Evolutionary conservation across 2,329 filamentous ascomycete species (phyloP).

Genomic region (Venturia pyrina): DNA sequence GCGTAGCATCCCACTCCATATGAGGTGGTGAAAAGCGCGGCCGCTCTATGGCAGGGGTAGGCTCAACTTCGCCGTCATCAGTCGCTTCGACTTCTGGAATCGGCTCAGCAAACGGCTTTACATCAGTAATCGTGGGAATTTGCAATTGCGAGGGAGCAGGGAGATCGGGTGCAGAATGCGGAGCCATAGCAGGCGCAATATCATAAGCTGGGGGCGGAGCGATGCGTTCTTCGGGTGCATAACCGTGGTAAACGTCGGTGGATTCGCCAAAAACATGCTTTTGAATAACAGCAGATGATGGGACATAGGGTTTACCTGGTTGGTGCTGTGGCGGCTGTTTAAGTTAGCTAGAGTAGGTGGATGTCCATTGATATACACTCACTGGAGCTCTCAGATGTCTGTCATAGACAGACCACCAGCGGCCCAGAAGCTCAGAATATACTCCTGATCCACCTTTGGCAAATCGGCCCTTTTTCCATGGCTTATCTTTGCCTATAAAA

Average conservation of each 20-base stretch:
- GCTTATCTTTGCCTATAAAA: constrained; percentile 88
- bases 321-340: constrained; percentile 1
- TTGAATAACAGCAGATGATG: constrained; percentile 16
- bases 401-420: constrained; percentile 95
- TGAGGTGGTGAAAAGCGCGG: constrained; percentile 47
- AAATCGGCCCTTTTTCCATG: constrained; percentile 49
- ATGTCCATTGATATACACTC: not conserved
- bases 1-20: constrained; percentile 52
- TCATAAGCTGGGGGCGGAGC: not conserved
- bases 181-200: constrained; percentile 7
- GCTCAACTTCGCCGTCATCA: constrained; percentile 32
- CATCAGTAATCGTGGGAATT: constrained; percentile 17
- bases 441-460: constrained; percentile 47
- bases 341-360: not conserved
- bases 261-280: constrained; percentile 24
- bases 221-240: constrained; percentile 1
- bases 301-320: constrained; percentile 11
- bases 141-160: constrained; percentile 21
- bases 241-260: constrained; percentile 15
- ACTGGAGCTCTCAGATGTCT: constrained; percentile 56
- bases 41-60: constrained; percentile 36
- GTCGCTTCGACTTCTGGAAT: constrained; percentile 33
- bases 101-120: constrained; percentile 34
- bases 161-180: constrained; percentile 20
- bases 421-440: constrained; percentile 73